Conservation (phyloP, 352 stramenopile species). For the Globisporangium takayamanum region DNA sequence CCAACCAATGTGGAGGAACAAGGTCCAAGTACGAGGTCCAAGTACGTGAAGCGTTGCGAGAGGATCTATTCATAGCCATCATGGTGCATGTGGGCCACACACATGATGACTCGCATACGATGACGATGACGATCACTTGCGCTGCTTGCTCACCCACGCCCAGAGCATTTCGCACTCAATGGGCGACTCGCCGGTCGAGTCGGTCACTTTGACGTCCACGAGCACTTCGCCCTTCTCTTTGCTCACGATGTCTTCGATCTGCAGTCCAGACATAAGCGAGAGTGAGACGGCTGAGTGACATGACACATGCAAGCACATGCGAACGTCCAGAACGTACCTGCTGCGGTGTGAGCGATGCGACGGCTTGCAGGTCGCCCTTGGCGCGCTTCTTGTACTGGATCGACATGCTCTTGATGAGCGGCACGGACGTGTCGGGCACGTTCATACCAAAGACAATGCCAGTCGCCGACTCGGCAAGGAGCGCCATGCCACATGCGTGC, state of each 20-base stretch:
- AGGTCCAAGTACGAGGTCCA: not conserved
- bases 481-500: slow-evolving; percentile 83
- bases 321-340: slow-evolving; percentile 25
- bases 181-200: slow-evolving; percentile 58
- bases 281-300: not conserved
- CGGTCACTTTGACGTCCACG: slow-evolving; percentile 68
- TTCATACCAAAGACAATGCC: slow-evolving; percentile 86
- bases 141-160: slow-evolving; percentile 76
- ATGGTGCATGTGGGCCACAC: too few species aligned
- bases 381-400: slow-evolving; percentile 71
- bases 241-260: slow-evolving; percentile 44
- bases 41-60: not conserved
- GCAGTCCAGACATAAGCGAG: not conserved
- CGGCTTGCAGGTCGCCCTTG: slow-evolving; percentile 61
- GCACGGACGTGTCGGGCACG: slow-evolving; percentile 73
- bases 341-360: slow-evolving; percentile 59
- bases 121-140: slow-evolving; percentile 6
- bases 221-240: slow-evolving; percentile 71
- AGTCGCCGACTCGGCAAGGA: slow-evolving; percentile 75
- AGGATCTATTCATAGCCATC: not conserved
- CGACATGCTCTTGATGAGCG: slow-evolving; percentile 81
- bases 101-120: too few species aligned
- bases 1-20: too few species aligned
- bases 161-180: slow-evolving; percentile 84
- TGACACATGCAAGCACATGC: not conserved